Base-by-base conservation (phyloP, 768 basidiomycete species). In the Coprinopsis strossmayeri region DNA sequence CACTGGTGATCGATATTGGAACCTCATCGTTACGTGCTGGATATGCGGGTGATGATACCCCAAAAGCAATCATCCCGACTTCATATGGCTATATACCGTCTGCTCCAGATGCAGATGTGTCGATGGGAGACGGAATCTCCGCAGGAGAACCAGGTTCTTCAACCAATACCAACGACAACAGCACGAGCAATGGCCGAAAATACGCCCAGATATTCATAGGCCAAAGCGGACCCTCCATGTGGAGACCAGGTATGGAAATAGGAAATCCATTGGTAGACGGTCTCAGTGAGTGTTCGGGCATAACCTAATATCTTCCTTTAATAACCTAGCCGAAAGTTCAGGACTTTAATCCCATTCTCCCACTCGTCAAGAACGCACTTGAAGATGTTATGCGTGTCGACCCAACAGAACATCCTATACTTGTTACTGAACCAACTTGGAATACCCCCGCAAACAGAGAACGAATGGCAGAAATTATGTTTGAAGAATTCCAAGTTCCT, bases 361-460 rank as follows among this genome's bases (percentile, higher is more conserved):
- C 81, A 7, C 72, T 93, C 55, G 74, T 93, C 58, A 74, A 78
- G 23, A 83, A 92, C 62, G 87, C 87, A 2, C 64, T 92, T 37
- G 74, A 72, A 45, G 81, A 91, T 49, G 78, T 86, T 34, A 84
- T 97, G 74, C 79, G 79, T 18, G 79, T 81, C 49, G 81, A 82
- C 55, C 74, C 90, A 2, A 69, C 82, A 3, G 91, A 97, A 56
- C 94, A 96, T 59, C 96, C 96, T 1, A 67, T 97, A 35, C 78
- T 99, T 34, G 79, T 93, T 5, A 97, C 96, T 0, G 96, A 99
- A 63, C 87, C 93, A 5, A 84, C 93, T 2, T 99, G 96, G 96
- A 98, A 97, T 62, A 90, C 91, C 0, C 73, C 82, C 18, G 82
- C 82, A n/a, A 91, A 96, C 61, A 73, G 95, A 51, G 92, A 98